phyloP scores from a whole-genome alignment of 441 rosid species.

The Flueggea neowawraea region DNA sequence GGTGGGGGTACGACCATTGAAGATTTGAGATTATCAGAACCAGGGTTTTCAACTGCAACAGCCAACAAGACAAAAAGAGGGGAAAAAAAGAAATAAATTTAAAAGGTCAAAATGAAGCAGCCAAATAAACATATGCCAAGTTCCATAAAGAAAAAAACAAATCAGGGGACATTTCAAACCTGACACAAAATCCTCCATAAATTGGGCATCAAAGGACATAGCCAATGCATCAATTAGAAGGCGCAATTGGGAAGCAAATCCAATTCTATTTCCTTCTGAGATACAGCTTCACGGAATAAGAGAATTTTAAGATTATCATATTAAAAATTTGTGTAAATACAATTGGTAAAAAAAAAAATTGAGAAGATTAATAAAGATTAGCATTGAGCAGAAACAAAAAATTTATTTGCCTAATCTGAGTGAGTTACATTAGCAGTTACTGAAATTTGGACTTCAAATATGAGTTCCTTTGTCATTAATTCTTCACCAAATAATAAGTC shows the following conservation, averaged over 20 bases:
- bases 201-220: slow-evolving; percentile 72
- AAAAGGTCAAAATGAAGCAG: slow-evolving; percentile 2
- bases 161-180: slow-evolving; percentile 44
- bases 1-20: slow-evolving; percentile 88
- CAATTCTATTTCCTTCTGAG: slow-evolving; percentile 55
- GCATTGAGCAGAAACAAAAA: too few relatives aligned
- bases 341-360: too few relatives aligned
- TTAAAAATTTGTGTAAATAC: not conserved
- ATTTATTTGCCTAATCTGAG: too few relatives aligned
- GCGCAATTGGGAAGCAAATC: slow-evolving; percentile 84
- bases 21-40: slow-evolving; percentile 63
- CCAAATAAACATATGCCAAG: slow-evolving; percentile 1
- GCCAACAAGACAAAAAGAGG: slow-evolving; percentile 12
- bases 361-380: too few relatives aligned
- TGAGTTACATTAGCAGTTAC: too few relatives aligned
- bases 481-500: too few relatives aligned
- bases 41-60: slow-evolving; percentile 69
- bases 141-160: slow-evolving; percentile 7
- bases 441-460: too few relatives aligned
- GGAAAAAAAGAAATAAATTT: slow-evolving; percentile 6
- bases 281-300: slow-evolving; percentile 44
- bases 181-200: slow-evolving; percentile 96
- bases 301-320: slow-evolving; percentile 2
- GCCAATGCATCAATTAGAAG: slow-evolving; percentile 78
- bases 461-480: too few relatives aligned